These are phyloP conservation scores for Lentinula sp. DNA, from an alignment of 768 basidiomycete species.

Conservation along the genomic window DNA sequence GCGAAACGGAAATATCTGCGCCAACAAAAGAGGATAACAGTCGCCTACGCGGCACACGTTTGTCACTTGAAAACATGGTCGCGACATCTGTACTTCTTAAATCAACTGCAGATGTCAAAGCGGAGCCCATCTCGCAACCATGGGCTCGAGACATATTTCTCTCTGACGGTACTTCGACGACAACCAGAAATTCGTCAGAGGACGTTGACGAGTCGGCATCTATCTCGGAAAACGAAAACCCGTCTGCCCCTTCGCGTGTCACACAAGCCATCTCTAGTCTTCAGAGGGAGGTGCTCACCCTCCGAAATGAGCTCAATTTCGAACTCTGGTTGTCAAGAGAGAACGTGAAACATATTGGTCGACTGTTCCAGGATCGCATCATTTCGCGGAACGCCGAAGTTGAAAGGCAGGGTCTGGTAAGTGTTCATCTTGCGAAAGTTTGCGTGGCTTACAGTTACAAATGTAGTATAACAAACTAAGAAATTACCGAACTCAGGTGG, in stretches of 20 bases:
- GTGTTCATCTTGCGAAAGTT: constrained; percentile 14
- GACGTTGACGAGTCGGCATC: constrained; percentile 7
- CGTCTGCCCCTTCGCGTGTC: constrained; percentile 36
- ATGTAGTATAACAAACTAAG: constrained; percentile 75
- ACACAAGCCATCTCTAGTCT: constrained; percentile 62
- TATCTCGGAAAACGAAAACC: constrained; percentile 12
- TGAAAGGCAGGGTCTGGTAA: constrained; percentile 76
- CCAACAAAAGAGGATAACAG: constrained; percentile 24
- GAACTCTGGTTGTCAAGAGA: constrained; percentile 80
- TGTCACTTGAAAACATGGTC: constrained; percentile 76
- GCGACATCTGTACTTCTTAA: constrained; percentile 67
- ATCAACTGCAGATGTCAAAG: constrained; percentile 60
- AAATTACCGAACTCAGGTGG: constrained; percentile 67
- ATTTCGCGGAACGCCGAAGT: constrained; percentile 70
- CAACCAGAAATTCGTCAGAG: constrained; percentile 9
- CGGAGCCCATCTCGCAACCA: constrained; percentile 41
- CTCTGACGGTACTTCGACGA: constrained; percentile 21
- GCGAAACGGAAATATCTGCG: constrained; percentile 16
- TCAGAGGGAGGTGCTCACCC: constrained; percentile 68
- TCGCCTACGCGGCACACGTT: constrained; percentile 24
- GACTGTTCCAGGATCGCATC: constrained; percentile 68
- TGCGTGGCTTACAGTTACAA: neutral
- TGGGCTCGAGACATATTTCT: constrained; percentile 47
- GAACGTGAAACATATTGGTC: constrained; percentile 78
- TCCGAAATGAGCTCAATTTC: constrained; percentile 80